phyloP scores from a whole-genome alignment of 345 rosid genomes.

The Euphorbia tirucalli region DNA sequence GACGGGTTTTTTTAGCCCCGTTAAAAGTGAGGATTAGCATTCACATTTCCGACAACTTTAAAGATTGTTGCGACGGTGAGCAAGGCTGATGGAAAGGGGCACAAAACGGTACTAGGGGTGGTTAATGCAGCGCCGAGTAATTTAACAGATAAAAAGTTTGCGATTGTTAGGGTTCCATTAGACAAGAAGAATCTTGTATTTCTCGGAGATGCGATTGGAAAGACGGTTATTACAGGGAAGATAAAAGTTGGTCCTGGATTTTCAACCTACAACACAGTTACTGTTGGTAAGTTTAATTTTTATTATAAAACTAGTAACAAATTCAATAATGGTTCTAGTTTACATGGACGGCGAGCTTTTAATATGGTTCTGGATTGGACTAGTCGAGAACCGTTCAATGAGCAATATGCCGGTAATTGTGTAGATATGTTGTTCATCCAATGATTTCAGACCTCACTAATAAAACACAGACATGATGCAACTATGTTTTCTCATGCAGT shows the following conservation, averaged over 20 bases:
- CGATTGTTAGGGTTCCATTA: constrained; percentile 63
- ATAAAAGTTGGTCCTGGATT: constrained; percentile 55
- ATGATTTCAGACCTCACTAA: too few relatives aligned
- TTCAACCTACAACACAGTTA: constrained; percentile 66
- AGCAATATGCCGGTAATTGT: too few relatives aligned
- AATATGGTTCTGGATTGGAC: too few relatives aligned
- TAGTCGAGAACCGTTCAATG: too few relatives aligned
- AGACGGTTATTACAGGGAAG: constrained; percentile 71
- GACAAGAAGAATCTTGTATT: constrained; percentile 77
- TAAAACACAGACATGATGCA: too few relatives aligned
- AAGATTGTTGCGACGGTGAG: constrained; percentile 65
- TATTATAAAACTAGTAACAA: too few relatives aligned
- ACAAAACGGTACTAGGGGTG: constrained; percentile 68
- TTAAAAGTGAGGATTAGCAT: constrained; percentile 10
- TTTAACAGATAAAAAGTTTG: constrained; percentile 33
- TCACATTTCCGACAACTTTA: constrained; percentile 47
- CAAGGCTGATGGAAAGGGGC: constrained; percentile 39
- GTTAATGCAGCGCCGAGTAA: constrained; percentile 71
- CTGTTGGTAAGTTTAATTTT: constrained; percentile 87
- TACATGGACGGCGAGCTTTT: too few relatives aligned
- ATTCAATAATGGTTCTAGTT: too few relatives aligned
- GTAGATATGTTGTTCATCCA: too few relatives aligned
- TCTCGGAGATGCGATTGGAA: constrained; percentile 77
- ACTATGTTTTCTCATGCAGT: too few relatives aligned
- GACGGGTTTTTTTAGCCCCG: constrained; percentile 40